Evolutionary conservation across 257 asterid genomes (phyloP), one percentile per base, ranked within the genome.

Genomic region (Verbascum thapsus): DNA sequence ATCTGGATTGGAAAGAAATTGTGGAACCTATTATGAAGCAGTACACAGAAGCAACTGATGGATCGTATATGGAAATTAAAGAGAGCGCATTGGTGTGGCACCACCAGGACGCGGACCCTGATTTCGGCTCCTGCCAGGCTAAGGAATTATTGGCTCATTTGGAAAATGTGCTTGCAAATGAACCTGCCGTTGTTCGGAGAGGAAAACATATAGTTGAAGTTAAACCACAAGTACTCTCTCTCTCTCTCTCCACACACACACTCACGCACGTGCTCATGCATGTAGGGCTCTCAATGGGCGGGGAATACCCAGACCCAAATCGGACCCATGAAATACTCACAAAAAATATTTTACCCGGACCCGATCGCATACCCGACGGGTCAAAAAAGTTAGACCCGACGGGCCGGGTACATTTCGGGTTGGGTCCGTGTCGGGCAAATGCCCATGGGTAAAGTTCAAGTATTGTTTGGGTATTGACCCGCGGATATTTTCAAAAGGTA

Each of bases 201-300:
- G 95, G 94, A 55, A 90, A 87, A 45, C 86, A 82, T 51, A 84
- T 87, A 20, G 88, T 87, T 15, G 95, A 87, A 87, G 95, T 87
- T 49, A 87, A 87, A 73, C 95, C 95, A 8, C 95, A 85, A 66
- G 95, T 82, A 87, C 30, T 0, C 54, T 19, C 35, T 6, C 32
- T 7, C 8, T 18, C 53, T 66, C 51, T 35, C 47, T 42, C 20
- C 54, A 13, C 51, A 10, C 49, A 10, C 41, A 8, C 50, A 10
- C 38, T 13, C 66, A 48, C 43, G 52, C 57, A 49, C 58, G 23
- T n/a, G n/a, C n/a, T n/a, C n/a, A n/a, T n/a, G n/a, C n/a, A n/a
- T n/a, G n/a, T n/a, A n/a, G n/a, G n/a, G n/a, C n/a, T n/a, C n/a
- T n/a, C n/a, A n/a, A n/a, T n/a, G n/a, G n/a, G n/a, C n/a, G n/a